Conservation (phyloP, 805 yeast species). For the Komagataella ulmi region DNA sequence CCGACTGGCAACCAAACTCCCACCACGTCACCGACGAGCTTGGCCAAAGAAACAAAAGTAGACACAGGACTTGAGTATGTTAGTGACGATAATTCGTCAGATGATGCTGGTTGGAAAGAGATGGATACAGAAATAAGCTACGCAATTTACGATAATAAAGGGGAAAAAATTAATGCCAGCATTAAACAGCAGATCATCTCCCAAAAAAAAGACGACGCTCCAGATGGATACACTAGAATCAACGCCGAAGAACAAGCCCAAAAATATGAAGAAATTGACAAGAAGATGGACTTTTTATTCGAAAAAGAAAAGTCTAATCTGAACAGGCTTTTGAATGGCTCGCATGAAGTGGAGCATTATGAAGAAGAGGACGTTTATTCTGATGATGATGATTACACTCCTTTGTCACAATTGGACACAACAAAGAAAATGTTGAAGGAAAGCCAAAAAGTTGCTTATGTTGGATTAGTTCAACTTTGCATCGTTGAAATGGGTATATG, state of each 20-base stretch:
- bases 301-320: slow-evolving; percentile 18
- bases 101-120: slow-evolving; percentile 59
- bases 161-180: slow-evolving; percentile 38
- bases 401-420: slow-evolving; percentile 57
- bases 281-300: slow-evolving; percentile 39
- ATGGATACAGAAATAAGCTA: slow-evolving; percentile 73
- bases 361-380: slow-evolving; percentile 15
- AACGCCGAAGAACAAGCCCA: slow-evolving; percentile 80
- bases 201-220: slow-evolving; percentile 25
- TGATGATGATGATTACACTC: slow-evolving; percentile 23
- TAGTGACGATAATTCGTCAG: background rate
- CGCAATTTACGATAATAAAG: slow-evolving; percentile 73
- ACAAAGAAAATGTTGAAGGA: slow-evolving; percentile 76
- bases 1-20: background rate
- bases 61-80: background rate
- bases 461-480: slow-evolving; percentile 68
- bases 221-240: slow-evolving; percentile 76
- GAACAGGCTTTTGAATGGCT: slow-evolving; percentile 12
- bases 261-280: slow-evolving; percentile 39
- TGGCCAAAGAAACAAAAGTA: background rate
- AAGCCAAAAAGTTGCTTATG: slow-evolving; percentile 81
- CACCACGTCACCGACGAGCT: background rate
- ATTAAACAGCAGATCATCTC: slow-evolving; percentile 13
- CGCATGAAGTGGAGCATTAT: slow-evolving; percentile 10
- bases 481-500: slow-evolving; percentile 72